Conservation (phyloP, 2,329 filamentous ascomycete genomes). For the Ceratocystis harringtonii region DNA sequence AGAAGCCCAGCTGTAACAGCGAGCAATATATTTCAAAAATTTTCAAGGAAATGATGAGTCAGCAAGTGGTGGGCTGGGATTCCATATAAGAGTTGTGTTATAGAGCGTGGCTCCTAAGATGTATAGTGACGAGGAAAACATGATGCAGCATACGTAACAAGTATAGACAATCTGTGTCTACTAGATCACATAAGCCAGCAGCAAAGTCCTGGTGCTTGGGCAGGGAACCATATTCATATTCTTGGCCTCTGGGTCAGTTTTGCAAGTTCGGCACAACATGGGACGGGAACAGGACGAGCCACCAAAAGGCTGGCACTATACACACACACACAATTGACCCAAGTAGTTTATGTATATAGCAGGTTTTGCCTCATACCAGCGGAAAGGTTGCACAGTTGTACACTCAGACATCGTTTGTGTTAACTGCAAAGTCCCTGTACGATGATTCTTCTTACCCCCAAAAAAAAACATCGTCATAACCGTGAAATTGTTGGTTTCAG, state of each 20-base stretch:
- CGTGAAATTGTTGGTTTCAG: no score
- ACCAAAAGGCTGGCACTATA: not conserved
- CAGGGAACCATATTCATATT: not conserved
- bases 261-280: not conserved
- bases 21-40: slow-evolving; percentile 11
- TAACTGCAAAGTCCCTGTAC: not conserved
- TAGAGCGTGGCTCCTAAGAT: not conserved
- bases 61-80: not conserved
- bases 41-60: slow-evolving; percentile 9
- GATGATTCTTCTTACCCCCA: not conserved
- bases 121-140: not conserved
- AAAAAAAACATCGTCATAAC: not conserved
- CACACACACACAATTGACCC: no score
- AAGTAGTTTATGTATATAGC: not conserved
- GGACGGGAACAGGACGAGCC: not conserved
- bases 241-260: not conserved
- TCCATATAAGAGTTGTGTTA: not conserved
- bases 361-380: not conserved
- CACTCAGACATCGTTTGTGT: not conserved
- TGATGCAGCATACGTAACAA: not conserved
- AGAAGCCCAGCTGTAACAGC: slow-evolving; percentile 4
- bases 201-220: not conserved
- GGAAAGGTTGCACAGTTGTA: not conserved
- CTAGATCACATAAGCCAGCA: not conserved
- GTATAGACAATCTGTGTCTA: not conserved